Evolutionary conservation across 805 yeast species (phyloP).

Genomic region (Metschnikowia reukaufii): DNA sequence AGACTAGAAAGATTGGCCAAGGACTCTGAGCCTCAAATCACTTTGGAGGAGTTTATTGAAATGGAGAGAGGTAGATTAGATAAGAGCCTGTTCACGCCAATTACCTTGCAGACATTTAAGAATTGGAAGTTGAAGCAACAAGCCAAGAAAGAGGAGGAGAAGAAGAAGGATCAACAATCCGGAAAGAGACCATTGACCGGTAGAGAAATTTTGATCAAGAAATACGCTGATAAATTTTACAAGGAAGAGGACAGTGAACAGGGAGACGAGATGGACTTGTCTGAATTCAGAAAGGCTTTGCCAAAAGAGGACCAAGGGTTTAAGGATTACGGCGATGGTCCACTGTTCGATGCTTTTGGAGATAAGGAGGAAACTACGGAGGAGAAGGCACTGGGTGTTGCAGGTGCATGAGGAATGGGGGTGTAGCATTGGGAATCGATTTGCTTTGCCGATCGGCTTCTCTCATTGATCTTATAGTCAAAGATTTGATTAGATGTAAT

Average conservation of each 20-base stretch:
- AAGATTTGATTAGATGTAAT: conserved; percentile 8
- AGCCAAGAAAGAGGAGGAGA: conserved; percentile 50
- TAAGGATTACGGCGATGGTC: conserved; percentile 72
- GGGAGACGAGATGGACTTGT: conserved; percentile 56
- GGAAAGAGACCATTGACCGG: conserved; percentile 60
- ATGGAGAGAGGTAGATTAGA: conserved; percentile 87
- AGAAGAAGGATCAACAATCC: conserved; percentile 30
- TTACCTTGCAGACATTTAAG: conserved; percentile 74
- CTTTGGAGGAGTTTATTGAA: conserved; percentile 94
- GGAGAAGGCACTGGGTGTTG: conserved; percentile 2
- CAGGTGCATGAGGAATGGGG: conserved; percentile 2
- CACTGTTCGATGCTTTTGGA: conserved; percentile 17
- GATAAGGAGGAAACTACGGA: conserved; percentile 4
- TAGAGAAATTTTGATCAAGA: conserved; percentile 63
- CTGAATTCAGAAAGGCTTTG: conserved; percentile 53
- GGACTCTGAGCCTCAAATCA: conserved; percentile 83
- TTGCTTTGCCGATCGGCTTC: conserved; percentile 2
- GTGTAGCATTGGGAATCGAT: conserved; percentile 10
- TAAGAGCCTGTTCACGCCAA: conserved; percentile 74
- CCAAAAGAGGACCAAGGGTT: conserved; percentile 51
- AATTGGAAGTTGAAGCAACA: conserved; percentile 79
- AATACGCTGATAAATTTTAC: conserved; percentile 56
- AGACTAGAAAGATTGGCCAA: conserved; percentile 81
- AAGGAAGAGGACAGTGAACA: conserved; percentile 51
- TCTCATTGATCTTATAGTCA: conserved; percentile 10